Conservation (phyloP, 163 green algal genomes). For the Picocystis sp. region DNA sequence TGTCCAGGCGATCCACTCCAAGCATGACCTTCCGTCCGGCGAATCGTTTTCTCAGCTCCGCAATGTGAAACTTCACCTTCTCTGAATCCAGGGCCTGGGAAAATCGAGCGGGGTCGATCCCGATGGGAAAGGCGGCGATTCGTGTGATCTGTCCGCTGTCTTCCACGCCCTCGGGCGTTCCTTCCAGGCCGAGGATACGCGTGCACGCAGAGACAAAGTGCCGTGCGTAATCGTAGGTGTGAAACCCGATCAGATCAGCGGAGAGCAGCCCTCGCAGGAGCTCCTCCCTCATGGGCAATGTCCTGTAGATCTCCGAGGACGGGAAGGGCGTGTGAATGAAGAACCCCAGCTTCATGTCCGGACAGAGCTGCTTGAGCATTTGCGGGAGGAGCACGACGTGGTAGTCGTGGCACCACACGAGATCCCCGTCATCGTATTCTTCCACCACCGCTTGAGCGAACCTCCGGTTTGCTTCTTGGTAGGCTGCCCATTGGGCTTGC, state of each 20-base stretch:
- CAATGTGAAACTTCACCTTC: conserved; percentile 70
- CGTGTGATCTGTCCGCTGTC: conserved; percentile 68
- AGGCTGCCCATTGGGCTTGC: conserved; percentile 81
- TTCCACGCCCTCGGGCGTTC: conserved; percentile 81
- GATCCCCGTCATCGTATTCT: conserved; percentile 54
- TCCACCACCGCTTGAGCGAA: conserved; percentile 73
- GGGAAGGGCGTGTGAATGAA: conserved; percentile 42
- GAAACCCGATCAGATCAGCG: conserved; percentile 91
- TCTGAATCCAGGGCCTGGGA: conserved; percentile 57
- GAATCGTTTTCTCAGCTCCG: conserved; percentile 71
- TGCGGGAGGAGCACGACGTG: conserved; percentile 94
- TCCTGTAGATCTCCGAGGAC: conserved; percentile 35
- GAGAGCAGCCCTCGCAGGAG: conserved; percentile 47
- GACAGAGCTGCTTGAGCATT: conserved; percentile 63
- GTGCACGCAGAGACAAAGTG: conserved; percentile 95
- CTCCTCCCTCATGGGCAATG: conserved; percentile 25
- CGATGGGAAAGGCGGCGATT: conserved; percentile 79
- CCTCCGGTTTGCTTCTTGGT: conserved; percentile 51
- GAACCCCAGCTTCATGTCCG: conserved; percentile 58
- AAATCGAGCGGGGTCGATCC: conserved; percentile 94
- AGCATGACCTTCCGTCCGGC: conserved; percentile 71
- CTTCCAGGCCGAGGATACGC: conserved; percentile 90
- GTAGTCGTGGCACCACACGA: conserved; percentile 96
- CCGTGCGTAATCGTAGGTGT: conserved; percentile 98
- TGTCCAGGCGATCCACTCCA: conserved; percentile 94